These are phyloP conservation scores for Syncephalastrum monosporum DNA, from an alignment of 371 early-diverging fungal species.

Conservation along the genomic window DNA sequence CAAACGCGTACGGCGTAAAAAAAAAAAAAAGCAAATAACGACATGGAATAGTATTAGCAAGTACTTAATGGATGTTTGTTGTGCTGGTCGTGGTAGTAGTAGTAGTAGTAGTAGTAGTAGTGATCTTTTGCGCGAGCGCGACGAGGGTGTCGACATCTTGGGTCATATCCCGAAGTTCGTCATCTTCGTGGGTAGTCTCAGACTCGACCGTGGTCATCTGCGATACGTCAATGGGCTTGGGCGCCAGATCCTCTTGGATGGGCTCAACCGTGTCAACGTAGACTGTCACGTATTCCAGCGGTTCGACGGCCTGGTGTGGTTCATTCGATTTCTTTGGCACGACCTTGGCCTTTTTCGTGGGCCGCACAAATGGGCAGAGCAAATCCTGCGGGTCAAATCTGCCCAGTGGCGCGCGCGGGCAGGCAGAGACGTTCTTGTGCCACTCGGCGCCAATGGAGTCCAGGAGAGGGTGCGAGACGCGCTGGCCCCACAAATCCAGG, in stretches of 20 bases:
- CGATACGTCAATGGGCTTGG: conserved; percentile 17
- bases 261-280: conserved; percentile 9
- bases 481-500: conserved; percentile 57
- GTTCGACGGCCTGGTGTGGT: not conserved
- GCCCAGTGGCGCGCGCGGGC: conserved; percentile 25
- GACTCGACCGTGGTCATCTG: conserved; percentile 17
- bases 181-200: conserved; percentile 12
- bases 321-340: conserved; percentile 6
- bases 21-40: too few species aligned
- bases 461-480: conserved; percentile 39
- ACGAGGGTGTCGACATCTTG: conserved; percentile 15
- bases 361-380: conserved; percentile 25
- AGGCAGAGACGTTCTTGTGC: conserved; percentile 49
- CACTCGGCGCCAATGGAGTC: conserved; percentile 38
- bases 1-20: too few species aligned
- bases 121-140: too few species aligned
- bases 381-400: conserved; percentile 34
- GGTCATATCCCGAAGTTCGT: conserved; percentile 15
- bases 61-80: not conserved
- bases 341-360: conserved; percentile 2
- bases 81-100: not conserved
- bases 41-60: too few species aligned
- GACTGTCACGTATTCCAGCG: conserved; percentile 1
- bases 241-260: conserved; percentile 8
- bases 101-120: too few species aligned